Evolutionary conservation across 768 basidiomycete species (phyloP).

Genomic region (Suillus weaverae): DNA sequence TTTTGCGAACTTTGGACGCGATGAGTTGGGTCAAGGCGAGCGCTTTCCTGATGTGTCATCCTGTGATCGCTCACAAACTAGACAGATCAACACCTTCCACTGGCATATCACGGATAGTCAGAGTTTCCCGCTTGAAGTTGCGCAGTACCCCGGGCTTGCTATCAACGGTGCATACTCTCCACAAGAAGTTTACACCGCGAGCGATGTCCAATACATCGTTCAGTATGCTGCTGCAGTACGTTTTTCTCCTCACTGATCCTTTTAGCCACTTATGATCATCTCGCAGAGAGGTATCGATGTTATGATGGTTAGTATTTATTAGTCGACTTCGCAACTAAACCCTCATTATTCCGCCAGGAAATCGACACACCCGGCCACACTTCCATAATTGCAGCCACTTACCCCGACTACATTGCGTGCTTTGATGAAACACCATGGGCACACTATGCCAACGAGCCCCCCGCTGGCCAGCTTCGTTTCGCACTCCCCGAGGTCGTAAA

Average conservation of each 20-base stretch:
- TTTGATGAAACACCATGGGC: conserved; percentile 54
- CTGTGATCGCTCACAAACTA: background rate
- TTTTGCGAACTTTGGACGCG: conserved; percentile 48
- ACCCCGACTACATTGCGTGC: conserved; percentile 80
- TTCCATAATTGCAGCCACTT: conserved; percentile 55
- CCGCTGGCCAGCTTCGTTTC: conserved; percentile 80
- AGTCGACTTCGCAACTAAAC: background rate
- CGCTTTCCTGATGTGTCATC: background rate
- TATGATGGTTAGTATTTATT: conserved; percentile 40
- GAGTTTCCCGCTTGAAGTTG: conserved; percentile 71
- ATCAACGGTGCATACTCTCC: conserved; percentile 67
- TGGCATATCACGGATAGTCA: conserved; percentile 88
- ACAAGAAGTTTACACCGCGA: conserved; percentile 48
- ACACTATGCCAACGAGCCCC: conserved; percentile 69
- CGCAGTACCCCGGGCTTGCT: conserved; percentile 60
- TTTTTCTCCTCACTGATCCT: conserved; percentile 4
- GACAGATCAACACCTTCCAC: conserved; percentile 71
- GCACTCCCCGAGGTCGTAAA: conserved; percentile 57
- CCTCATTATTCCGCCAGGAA: conserved; percentile 44
- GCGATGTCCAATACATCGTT: conserved; percentile 60
- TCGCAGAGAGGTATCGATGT: conserved; percentile 71
- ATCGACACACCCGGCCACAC: conserved; percentile 88
- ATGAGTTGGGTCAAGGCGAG: conserved; percentile 53
- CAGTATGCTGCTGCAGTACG: conserved; percentile 70
- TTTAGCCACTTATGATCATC: background rate